Percentiles rank a stretch among this genome's conserved stretches.
These are phyloP conservation scores for Phytopythium kandeliae DNA, from an alignment of 352 stramenopile genomes.

Conservation along the genomic window DNA sequence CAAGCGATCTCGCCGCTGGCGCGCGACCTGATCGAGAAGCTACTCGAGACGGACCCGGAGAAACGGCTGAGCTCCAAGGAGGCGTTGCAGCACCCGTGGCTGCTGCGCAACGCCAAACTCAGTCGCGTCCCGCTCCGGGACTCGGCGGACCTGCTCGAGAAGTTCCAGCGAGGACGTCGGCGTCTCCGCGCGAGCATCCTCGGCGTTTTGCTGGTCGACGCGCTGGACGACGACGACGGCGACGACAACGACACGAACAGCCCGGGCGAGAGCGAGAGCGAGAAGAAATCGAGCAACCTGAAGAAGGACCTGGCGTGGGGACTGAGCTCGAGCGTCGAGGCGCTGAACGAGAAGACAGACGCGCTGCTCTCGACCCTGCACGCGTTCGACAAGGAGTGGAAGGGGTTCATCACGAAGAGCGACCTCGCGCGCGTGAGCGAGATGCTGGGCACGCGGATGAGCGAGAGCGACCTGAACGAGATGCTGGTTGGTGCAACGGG, in stretches of 20 bases:
- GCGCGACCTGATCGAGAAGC: constrained; percentile 63
- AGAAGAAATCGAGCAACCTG: constrained; percentile 23
- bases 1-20: constrained; percentile 57
- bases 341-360: constrained; percentile 62
- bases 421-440: constrained; percentile 72
- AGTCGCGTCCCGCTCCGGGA: constrained; percentile 57
- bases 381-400: constrained; percentile 73
- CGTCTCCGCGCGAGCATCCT: constrained; percentile 76
- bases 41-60: constrained; percentile 57
- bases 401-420: constrained; percentile 75
- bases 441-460: constrained; percentile 65
- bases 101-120: constrained; percentile 45
- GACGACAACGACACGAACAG: too few relatives aligned
- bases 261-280: neutral
- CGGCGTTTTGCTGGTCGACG: constrained; percentile 61
- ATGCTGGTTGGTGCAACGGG: constrained; percentile 77
- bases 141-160: constrained; percentile 63
- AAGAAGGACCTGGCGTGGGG: constrained; percentile 58
- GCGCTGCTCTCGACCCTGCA: constrained; percentile 62
- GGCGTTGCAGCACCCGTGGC: constrained; percentile 68
- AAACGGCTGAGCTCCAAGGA: constrained; percentile 63
- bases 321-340: constrained; percentile 62
- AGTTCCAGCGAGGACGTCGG: constrained; percentile 74
- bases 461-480: constrained; percentile 71
- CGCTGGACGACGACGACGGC: constrained; percentile 39